Conservation (phyloP, 208 protist species). For the Crithidia expoeki region DNA sequence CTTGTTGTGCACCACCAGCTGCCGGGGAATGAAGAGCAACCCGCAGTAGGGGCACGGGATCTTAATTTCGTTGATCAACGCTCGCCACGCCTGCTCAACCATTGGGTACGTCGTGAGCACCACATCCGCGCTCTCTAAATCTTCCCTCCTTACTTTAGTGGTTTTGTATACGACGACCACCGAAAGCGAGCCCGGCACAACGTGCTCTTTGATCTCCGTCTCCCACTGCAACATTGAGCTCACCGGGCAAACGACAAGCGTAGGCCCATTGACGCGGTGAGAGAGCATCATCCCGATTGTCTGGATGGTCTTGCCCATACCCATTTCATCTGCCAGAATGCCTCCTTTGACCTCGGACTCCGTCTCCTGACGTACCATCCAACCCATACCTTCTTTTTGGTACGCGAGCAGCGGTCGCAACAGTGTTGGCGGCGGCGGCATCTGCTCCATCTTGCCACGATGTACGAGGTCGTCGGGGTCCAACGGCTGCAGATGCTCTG, state of each 20-base stretch:
- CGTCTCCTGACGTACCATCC: slow-evolving; percentile 83
- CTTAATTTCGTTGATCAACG: slow-evolving; percentile 82
- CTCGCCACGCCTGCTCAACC: slow-evolving; percentile 89
- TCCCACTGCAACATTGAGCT: slow-evolving; percentile 94
- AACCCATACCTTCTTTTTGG: slow-evolving; percentile 87
- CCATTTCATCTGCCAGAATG: slow-evolving; percentile 99
- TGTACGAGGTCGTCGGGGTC: slow-evolving; percentile 84
- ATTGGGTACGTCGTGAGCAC: slow-evolving; percentile 95
- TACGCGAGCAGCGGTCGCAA: slow-evolving; percentile 79
- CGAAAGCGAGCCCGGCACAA: slow-evolving; percentile 56
- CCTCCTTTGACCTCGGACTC: slow-evolving; percentile 75
- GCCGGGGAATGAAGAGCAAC: slow-evolving; percentile 84
- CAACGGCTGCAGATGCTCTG: slow-evolving; percentile 76
- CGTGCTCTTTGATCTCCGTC: slow-evolving; percentile 85
- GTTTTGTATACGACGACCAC: slow-evolving; percentile 85
- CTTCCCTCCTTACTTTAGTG: slow-evolving; percentile 50
- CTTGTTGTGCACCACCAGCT: slow-evolving; percentile 91
- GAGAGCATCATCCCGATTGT: slow-evolving; percentile 93
- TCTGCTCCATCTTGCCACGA: slow-evolving; percentile 54
- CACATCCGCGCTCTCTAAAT: slow-evolving; percentile 89
- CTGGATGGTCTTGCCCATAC: slow-evolving; percentile 97
- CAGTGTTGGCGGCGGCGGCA: slow-evolving; percentile 50
- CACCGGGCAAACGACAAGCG: slow-evolving; percentile 90
- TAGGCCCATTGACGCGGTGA: slow-evolving; percentile 70
- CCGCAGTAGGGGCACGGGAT: slow-evolving; percentile 91